Conservation (phyloP, 164 flowering plant genomes). For the Akebia trifoliata region DNA sequence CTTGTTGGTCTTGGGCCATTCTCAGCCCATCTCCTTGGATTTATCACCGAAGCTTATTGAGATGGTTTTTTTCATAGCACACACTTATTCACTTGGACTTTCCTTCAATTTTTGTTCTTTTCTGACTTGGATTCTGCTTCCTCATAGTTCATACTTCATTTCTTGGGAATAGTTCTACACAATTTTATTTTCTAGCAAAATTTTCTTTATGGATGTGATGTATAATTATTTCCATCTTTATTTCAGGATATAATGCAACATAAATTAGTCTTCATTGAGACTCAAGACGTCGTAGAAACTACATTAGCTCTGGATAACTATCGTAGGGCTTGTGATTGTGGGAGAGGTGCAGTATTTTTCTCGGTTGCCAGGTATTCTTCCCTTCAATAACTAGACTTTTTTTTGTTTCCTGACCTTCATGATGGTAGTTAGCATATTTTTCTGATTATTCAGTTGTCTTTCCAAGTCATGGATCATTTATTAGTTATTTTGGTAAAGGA, state of each 20-base stretch:
- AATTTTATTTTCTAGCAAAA: background rate
- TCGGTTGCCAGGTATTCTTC: constrained; percentile 86
- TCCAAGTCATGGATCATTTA: background rate
- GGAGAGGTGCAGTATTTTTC: constrained; percentile 98
- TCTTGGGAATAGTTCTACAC: background rate
- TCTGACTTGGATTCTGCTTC: background rate
- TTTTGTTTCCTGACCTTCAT: background rate
- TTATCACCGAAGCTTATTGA: background rate
- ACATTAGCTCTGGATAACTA: constrained; percentile 97
- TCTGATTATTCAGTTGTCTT: background rate
- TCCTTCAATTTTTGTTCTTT: background rate
- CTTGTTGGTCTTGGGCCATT: background rate
- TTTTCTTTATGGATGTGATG: background rate
- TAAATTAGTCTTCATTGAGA: constrained; percentile 97
- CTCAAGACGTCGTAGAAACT: constrained; percentile 98
- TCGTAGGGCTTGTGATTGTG: constrained; percentile 98
- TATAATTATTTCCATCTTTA: background rate
- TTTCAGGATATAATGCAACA: constrained; percentile 95
- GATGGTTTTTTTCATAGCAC: background rate
- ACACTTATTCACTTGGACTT: background rate
- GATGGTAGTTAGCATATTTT: background rate
- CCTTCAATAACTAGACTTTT: background rate
- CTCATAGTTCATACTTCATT: constrained; percentile 2
- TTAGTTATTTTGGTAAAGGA: background rate
- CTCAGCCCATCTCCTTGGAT: background rate